A percentile compares a stretch with the other conserved stretches of the same genome.
Conservation (phyloP, 192 early-diverging fungal species). For the Coemansia furcata region DNA sequence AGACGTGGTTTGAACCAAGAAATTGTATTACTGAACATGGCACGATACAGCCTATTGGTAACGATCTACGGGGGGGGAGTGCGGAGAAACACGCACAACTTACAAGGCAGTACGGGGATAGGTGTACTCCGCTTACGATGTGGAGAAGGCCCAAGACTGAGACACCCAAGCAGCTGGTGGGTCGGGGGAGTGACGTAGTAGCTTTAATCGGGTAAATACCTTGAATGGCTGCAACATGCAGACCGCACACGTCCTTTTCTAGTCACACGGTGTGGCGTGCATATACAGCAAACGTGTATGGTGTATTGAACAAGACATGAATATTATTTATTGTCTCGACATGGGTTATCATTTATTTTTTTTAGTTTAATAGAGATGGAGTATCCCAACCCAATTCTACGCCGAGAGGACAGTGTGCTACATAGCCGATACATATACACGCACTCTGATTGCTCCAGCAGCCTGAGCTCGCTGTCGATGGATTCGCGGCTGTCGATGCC, state of each 20-base stretch:
- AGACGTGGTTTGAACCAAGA: not conserved
- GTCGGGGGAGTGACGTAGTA: not conserved
- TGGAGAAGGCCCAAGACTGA: not conserved
- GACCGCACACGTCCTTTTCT: not conserved
- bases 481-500: not conserved
- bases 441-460: conserved; percentile 31
- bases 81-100: not conserved
- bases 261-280: conserved; percentile 2
- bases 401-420: conserved; percentile 7
- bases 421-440: conserved; percentile 17
- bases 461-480: conserved; percentile 19
- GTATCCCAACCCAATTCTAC: not conserved
- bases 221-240: not conserved
- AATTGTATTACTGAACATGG: not conserved
- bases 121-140: not conserved
- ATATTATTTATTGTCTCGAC: not conserved
- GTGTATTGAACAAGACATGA: not conserved
- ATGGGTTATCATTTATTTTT: not conserved
- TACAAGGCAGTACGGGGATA: not conserved
- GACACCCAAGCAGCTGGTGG: not conserved
- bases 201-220: not conserved
- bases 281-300: not conserved
- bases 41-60: not conserved
- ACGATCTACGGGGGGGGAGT: not conserved
- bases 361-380: not conserved